Conservation (phyloP, 176 grass and related monocot species). For the Eragrostis nindensis region DNA sequence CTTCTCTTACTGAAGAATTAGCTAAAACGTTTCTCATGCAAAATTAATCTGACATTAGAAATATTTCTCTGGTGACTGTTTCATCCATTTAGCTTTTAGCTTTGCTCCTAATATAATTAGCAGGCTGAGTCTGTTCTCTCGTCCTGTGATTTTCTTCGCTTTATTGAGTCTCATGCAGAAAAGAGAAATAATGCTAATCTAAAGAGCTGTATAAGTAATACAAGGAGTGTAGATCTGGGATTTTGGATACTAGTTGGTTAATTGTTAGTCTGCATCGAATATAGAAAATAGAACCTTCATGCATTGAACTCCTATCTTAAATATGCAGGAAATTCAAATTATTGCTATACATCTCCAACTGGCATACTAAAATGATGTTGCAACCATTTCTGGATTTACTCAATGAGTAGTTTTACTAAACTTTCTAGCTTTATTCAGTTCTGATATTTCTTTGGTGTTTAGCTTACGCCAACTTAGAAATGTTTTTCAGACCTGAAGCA, state of each 20-base stretch:
- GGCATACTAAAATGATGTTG: slow-evolving; percentile 30
- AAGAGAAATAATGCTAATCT: slow-evolving; percentile 10
- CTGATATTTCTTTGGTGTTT: slow-evolving; percentile 37
- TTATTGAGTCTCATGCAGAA: slow-evolving; percentile 1
- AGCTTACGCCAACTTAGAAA: slow-evolving; percentile 52
- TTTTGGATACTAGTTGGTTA: background rate
- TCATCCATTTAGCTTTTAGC: too few species aligned
- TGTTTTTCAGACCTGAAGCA: slow-evolving; percentile 75
- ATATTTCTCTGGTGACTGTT: too few species aligned
- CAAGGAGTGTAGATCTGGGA: background rate
- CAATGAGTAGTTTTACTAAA: background rate
- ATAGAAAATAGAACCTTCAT: background rate
- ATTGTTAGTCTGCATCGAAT: background rate
- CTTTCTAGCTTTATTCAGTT: slow-evolving; percentile 34
- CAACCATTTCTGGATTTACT: slow-evolving; percentile 9
- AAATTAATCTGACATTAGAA: slow-evolving; percentile 2
- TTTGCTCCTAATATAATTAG: too few species aligned
- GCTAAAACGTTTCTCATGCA: slow-evolving; percentile 2
- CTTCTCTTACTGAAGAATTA: slow-evolving; percentile 31
- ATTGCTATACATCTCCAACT: slow-evolving; percentile 1
- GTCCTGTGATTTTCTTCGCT: slow-evolving; percentile 2
- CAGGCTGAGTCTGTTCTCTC: background rate
- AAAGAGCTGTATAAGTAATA: background rate
- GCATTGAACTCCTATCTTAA: slow-evolving; percentile 25
- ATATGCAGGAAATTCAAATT: background rate